Base-by-base conservation (phyloP, 129 eudicot genomes). In the Scalesia atractyloides region DNA sequence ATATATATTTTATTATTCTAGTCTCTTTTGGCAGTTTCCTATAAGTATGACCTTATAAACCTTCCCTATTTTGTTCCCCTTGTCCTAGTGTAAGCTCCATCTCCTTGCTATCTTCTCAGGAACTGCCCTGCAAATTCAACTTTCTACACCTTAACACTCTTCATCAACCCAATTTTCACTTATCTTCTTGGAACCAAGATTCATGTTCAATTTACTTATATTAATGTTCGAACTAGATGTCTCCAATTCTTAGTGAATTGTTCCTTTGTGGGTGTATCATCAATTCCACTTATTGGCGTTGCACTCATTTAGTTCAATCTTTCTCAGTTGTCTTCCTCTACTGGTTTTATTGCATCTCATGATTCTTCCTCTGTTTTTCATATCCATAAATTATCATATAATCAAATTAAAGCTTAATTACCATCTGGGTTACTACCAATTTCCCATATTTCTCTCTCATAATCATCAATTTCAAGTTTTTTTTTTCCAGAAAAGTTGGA, bases 251-350 rank as follows among this genome's bases (percentile, higher is more conserved):
- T 76, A 85, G 87, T 89, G 96, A 93, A 76, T 81, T 93, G 73
- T 87, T 82, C 59, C 80, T 87, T 74, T 89, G 85, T 16, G 98
- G 96, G 84, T 89, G 80, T 87, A 93, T 93, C 90, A 93, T 93
- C 79, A 93, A 89, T 92, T 92, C 98, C 76, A 90, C 95, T 56
- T 89, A 93, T 59, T 84, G 88, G 87, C 92, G 95, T 64, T 80
- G 95, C 83, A 93, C 96, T 54, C 98, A 93, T 77, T 74, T 93
- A 66, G 98, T 92, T 89, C 96, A 89, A 86, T 92, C 98, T 11
- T 92, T 92, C 77, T 92, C 98, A n/a, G 98, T 92, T 76, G 98
- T 92, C 48, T 93, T 93, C 75, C 98, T 93, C 72, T 87, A 93
- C 90, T 93, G 98, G 98, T 88, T 93, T 24, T 93, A 89, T 78